phyloP scores from a whole-genome alignment of 441 rosid genomes.

The Brassica balearica region DNA sequence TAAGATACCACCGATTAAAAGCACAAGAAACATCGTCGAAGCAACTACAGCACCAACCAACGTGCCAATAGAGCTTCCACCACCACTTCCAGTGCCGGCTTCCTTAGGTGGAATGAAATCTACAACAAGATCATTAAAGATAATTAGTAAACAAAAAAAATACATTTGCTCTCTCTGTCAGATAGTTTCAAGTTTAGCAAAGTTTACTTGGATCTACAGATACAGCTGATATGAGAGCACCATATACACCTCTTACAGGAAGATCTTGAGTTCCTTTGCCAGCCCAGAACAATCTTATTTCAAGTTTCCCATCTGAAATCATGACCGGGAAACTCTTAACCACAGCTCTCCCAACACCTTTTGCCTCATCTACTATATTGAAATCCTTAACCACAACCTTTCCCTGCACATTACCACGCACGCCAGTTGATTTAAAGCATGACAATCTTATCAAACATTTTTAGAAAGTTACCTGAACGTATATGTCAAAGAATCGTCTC shows the following conservation, averaged over 20 bases:
- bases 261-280: constrained; percentile 60
- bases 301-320: constrained; percentile 48
- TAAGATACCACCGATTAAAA: constrained; percentile 46
- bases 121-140: constrained; percentile 24
- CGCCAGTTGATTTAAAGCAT: neutral
- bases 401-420: constrained; percentile 44
- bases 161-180: neutral
- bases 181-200: constrained; percentile 2
- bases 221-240: constrained; percentile 67
- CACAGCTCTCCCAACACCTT: constrained; percentile 47
- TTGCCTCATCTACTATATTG: constrained; percentile 55
- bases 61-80: constrained; percentile 42
- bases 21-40: constrained; percentile 39
- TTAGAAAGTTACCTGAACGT: constrained; percentile 55
- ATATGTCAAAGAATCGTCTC: constrained; percentile 63
- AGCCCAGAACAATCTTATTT: constrained; percentile 64
- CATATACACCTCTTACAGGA: constrained; percentile 59
- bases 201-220: constrained; percentile 52
- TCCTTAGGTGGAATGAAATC: constrained; percentile 51
- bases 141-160: neutral
- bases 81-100: constrained; percentile 17
- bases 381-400: constrained; percentile 49
- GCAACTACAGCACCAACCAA: constrained; percentile 52
- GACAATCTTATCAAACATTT: neutral
- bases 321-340: constrained; percentile 41